phyloP scores from a whole-genome alignment of 1,284 basidiomycete genomes.

The Austropuccinia psidii region DNA sequence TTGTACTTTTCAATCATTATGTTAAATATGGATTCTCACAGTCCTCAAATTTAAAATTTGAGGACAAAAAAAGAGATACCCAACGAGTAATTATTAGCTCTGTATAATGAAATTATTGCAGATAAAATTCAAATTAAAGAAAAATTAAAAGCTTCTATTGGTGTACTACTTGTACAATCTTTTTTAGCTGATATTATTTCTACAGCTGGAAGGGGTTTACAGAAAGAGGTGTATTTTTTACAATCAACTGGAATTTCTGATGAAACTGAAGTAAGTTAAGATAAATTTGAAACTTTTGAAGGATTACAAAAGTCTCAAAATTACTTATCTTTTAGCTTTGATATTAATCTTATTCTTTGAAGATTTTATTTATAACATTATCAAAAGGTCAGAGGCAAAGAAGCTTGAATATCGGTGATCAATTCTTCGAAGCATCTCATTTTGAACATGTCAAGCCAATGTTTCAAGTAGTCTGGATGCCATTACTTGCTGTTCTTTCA shows the following conservation, averaged over 20 bases:
- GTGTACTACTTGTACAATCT: slow-evolving; percentile 48
- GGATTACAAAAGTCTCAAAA: neutral
- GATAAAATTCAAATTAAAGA: slow-evolving; percentile 98
- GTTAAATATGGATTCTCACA: slow-evolving; percentile 92
- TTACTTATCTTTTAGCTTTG: neutral
- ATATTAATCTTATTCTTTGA: neutral
- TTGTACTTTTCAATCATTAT: slow-evolving; percentile 86
- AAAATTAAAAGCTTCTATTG: slow-evolving; percentile 63
- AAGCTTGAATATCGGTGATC: slow-evolving; percentile 60
- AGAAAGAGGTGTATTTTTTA: slow-evolving; percentile 84
- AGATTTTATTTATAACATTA: slow-evolving; percentile 82
- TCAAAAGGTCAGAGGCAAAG: slow-evolving; percentile 75
- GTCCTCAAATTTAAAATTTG: slow-evolving; percentile 74
- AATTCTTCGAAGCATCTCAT: slow-evolving; percentile 89
- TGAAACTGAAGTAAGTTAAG: slow-evolving; percentile 79
- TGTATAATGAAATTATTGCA: slow-evolving; percentile 78
- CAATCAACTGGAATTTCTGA: slow-evolving; percentile 90
- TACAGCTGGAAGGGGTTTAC: slow-evolving; percentile 80
- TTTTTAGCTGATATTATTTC: slow-evolving; percentile 72
- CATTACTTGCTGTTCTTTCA: slow-evolving; percentile 84
- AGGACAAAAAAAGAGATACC: slow-evolving; percentile 84
- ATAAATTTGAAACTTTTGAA: neutral
- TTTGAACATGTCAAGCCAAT: slow-evolving; percentile 90
- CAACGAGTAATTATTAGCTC: slow-evolving; percentile 65
- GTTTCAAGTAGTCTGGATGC: slow-evolving; percentile 99